Evolutionary conservation across 2,329 filamentous ascomycete species (phyloP).

Genomic region (Sclerotinia sclerotiorum): DNA sequence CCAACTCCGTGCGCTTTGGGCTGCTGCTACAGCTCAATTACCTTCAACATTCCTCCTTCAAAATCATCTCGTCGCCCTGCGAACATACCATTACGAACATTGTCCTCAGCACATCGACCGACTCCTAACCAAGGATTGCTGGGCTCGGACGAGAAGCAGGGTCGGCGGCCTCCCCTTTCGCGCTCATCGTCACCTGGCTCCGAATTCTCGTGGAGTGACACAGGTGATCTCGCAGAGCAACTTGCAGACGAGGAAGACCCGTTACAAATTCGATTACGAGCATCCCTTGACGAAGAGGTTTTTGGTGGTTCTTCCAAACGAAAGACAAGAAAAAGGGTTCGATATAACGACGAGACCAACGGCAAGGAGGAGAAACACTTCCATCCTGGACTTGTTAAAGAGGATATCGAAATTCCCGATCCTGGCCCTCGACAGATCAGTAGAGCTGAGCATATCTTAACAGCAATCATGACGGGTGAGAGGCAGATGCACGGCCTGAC

Average conservation of each 20-base stretch:
- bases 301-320: slow-evolving; percentile 52
- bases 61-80: slow-evolving; percentile 66
- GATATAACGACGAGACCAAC: slow-evolving; percentile 55
- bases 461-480: slow-evolving; percentile 80
- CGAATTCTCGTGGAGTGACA: slow-evolving; percentile 87
- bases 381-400: slow-evolving; percentile 54
- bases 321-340: slow-evolving; percentile 62
- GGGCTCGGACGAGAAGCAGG: slow-evolving; percentile 45
- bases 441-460: slow-evolving; percentile 68
- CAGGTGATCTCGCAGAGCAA: slow-evolving; percentile 92
- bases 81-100: slow-evolving; percentile 83
- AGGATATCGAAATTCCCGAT: slow-evolving; percentile 80
- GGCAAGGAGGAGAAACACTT: slow-evolving; percentile 46
- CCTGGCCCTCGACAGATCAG: slow-evolving; percentile 63
- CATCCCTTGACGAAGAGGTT: slow-evolving; percentile 63
- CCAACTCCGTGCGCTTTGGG: slow-evolving; percentile 47
- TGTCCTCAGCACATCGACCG: slow-evolving; percentile 47
- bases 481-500: slow-evolving; percentile 85
- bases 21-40: slow-evolving; percentile 74
- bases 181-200: slow-evolving; percentile 61
- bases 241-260: slow-evolving; percentile 80
- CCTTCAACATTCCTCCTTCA: slow-evolving; percentile 83
- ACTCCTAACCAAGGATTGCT: slow-evolving; percentile 48
- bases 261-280: slow-evolving; percentile 66
- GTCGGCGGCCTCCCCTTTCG: slow-evolving; percentile 46